phyloP scores from a whole-genome alignment of 2,329 filamentous ascomycete genomes.

The Penicillium digitatum region DNA sequence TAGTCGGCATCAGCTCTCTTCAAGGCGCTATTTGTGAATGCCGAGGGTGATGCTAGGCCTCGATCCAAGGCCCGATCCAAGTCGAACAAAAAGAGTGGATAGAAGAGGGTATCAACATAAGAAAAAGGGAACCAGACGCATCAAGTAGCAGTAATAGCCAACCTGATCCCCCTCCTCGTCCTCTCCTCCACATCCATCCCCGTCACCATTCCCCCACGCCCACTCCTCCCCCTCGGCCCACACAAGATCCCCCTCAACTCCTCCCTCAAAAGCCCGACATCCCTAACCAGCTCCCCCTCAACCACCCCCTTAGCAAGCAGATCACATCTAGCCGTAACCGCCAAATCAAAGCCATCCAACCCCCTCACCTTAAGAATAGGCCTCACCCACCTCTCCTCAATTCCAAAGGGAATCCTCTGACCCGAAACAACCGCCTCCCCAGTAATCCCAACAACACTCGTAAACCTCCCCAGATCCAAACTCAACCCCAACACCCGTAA shows the following conservation, averaged over 20 bases:
- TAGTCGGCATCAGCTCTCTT: too few species aligned
- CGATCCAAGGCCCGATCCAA: too few species aligned
- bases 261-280: constrained; percentile 28
- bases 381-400: constrained; percentile 29
- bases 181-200: not conserved
- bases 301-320: constrained; percentile 24
- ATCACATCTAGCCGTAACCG: constrained; percentile 35
- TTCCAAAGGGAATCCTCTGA: constrained; percentile 24
- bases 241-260: constrained; percentile 27
- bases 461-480: constrained; percentile 34
- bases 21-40: too few species aligned
- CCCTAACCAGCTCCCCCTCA: constrained; percentile 26
- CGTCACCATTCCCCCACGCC: not conserved
- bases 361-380: constrained; percentile 31
- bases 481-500: constrained; percentile 25
- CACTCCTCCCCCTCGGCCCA: constrained; percentile 11
- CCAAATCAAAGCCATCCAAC: constrained; percentile 31
- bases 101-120: not conserved
- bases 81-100: too few species aligned
- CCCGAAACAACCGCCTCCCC: constrained; percentile 19
- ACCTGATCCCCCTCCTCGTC: constrained; percentile 4
- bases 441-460: constrained; percentile 12
- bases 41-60: too few species aligned
- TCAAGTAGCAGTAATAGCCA: constrained; percentile 33
- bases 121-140: not conserved